Base-by-base conservation (phyloP, 2,329 filamentous ascomycete species). In the Pseudogymnoascus verrucosus region DNA sequence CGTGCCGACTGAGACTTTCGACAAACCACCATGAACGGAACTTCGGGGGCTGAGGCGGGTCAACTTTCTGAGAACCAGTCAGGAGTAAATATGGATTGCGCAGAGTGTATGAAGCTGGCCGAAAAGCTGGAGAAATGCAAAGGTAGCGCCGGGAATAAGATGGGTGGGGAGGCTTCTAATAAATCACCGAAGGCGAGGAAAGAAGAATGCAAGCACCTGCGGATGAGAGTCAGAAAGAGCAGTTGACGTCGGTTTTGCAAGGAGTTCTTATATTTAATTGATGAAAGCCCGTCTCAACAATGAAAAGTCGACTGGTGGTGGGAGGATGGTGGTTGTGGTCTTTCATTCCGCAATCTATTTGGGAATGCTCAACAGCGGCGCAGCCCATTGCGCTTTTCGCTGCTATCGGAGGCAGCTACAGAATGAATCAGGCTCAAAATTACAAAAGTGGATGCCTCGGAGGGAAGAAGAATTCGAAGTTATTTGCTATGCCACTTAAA, bases 61-160 rank as follows among this genome's bases (percentile, higher is more conserved):
- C 51, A 34, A 34, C 16, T 21, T 16, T 10, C 16, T 21, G 51
- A 21, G 12, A 36, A 19, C 28, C 51, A 57, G 4, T 57, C 16
- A n/a, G 51, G 16, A 10, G 34, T 57, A 8, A 57, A 57, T 34
- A 21, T 3, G 16, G 11, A 57, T 36, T 57, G 51, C 10, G 76
- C 72, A 4, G 75, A 77, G 0, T 74, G 72, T 67, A 82, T 21
- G 14, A 61, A 63, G 36, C 23, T 63, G 5, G 62, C 62, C 6
- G 31, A 40, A 26, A 63, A 61, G 68, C 40, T 62, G 5, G 51
- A 57, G 28, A 57, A 57, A 14, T 57, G 51, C 51, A 57, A 57
- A 31, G n/a, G 51, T 57, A 57, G 28, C 51, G 51, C 28, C 28
- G 51, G 2, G 7, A 57, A 34, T 14, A 57, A 34, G 28, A n/a